phyloP scores from a whole-genome alignment of 495 filamentous ascomycete genomes.

The Daldinia loculata region DNA sequence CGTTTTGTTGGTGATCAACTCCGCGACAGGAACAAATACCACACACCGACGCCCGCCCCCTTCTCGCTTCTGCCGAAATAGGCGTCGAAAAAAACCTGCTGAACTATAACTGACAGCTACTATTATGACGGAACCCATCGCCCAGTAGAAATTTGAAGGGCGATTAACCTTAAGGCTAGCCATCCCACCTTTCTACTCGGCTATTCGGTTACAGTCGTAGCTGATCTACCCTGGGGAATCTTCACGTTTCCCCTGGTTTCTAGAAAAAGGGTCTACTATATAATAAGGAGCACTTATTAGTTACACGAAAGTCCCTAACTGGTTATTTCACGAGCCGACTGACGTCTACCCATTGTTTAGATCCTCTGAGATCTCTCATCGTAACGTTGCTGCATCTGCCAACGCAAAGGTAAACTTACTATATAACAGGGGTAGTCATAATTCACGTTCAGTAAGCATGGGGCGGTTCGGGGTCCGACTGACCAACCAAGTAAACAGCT shows the following conservation, averaged over 20 bases:
- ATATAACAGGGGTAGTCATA: constrained; percentile 31
- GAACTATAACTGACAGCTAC: constrained; percentile 16
- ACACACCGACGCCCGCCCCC: constrained; percentile 29
- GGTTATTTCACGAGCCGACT: constrained; percentile 30
- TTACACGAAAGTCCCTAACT: constrained; percentile 34
- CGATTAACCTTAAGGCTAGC: constrained; percentile 39
- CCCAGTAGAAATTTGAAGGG: constrained; percentile 1
- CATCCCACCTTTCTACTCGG: constrained; percentile 35
- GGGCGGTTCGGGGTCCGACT: constrained; percentile 4
- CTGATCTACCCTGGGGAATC: constrained; percentile 36
- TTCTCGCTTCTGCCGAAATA: constrained; percentile 41
- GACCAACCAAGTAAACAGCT: constrained; percentile 19
- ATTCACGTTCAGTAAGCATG: constrained; percentile 18
- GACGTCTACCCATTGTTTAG: constrained; percentile 36
- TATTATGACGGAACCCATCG: background rate
- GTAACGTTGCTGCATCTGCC: constrained; percentile 41
- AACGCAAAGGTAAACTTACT: constrained; percentile 25
- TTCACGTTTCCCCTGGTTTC: constrained; percentile 33
- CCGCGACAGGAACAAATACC: constrained; percentile 31
- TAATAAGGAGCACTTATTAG: constrained; percentile 28
- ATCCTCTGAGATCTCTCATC: constrained; percentile 38
- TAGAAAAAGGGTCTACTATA: constrained; percentile 30
- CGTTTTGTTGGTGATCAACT: constrained; percentile 33
- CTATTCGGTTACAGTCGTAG: constrained; percentile 36
- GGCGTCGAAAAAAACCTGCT: constrained; percentile 33